Base-by-base conservation (phyloP, 208 protist genomes). In the Endotrypanum monterogeii region DNA sequence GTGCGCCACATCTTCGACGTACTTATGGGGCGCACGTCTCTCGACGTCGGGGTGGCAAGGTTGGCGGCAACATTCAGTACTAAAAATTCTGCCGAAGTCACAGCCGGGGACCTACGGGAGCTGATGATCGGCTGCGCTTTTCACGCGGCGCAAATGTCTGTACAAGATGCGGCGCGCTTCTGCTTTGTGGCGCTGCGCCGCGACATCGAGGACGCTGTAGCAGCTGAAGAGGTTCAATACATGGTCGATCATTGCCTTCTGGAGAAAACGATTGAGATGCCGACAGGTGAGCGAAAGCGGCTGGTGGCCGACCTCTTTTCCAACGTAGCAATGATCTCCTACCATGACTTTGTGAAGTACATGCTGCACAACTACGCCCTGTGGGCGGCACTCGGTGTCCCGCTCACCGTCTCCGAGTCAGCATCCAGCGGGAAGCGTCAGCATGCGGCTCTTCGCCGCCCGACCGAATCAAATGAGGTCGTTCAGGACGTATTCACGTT, bases 1-100 rank as follows among this genome's bases (percentile, higher is more conserved):
- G 84, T 95, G 30, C 90, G 93, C 23, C 93, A 97, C 67, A 50
- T 97, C 41, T 89, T 93, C 44, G 93, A 97, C 44, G 93, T 94
- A 5, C 69, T 95, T 20, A 86, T 92, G 85, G 88, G 88, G 5
- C 85, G 88, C 50, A 30, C 80, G 39, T 37, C 72, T 71, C 67
- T 92, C 74, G 66, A 89, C 68, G 32, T 30, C 82, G 50, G 81
- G 71, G 52, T 97, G 76, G 72, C 88, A 72, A 52, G 76, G 50
- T 83, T 94, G 16, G 80, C 76, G 28, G 67, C 86, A 3, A 68
- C 81, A 1, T 94, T 93, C 58, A 57, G 51, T 52, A 74, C 61
- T 60, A 82, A 82, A 50, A 74, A 28, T 44, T 52, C 51, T 6
- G 51, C 74, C 1, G 82, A 87, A 44, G 35, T 92, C 39, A 87